A percentile compares a stretch with the other conserved stretches of the same genome.
Conservation (phyloP, 1,284 basidiomycete genomes). For the Pterulicium gracile region DNA sequence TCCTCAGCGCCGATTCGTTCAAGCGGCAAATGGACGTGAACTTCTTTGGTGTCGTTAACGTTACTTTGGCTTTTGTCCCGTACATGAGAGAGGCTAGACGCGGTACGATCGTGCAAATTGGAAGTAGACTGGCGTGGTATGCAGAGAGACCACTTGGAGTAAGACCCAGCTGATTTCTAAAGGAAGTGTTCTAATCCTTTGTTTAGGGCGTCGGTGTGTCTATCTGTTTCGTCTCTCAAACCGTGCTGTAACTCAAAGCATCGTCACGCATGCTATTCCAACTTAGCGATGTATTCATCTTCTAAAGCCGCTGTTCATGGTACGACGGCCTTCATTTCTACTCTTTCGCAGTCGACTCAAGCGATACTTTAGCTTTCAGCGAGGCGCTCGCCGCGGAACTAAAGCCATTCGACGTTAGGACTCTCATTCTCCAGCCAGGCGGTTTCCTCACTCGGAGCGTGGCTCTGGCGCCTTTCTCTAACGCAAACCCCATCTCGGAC, state of each 20-base stretch:
- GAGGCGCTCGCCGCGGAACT: conserved; percentile 1
- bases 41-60: conserved; percentile 19
- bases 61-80: conserved; percentile 14
- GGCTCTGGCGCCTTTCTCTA: not conserved
- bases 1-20: conserved; percentile 11
- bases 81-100: not conserved
- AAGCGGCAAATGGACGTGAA: conserved; percentile 21
- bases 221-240: too few relatives aligned
- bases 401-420: not conserved
- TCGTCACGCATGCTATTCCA: too few relatives aligned
- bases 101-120: conserved; percentile 1
- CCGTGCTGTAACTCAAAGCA: too few relatives aligned
- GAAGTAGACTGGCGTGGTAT: conserved; percentile 1
- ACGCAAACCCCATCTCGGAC: not conserved
- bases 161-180: too few relatives aligned
- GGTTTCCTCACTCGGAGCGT: not conserved
- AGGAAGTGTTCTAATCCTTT: too few relatives aligned
- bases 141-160: not conserved
- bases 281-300: not conserved
- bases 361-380: too few relatives aligned
- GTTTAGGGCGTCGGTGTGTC: too few relatives aligned
- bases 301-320: not conserved
- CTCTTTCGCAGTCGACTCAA: too few relatives aligned
- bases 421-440: not conserved
- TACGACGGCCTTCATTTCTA: too few relatives aligned